Conservation (phyloP, 2,329 filamentous ascomycete genomes). For the Beauveria australis region DNA sequence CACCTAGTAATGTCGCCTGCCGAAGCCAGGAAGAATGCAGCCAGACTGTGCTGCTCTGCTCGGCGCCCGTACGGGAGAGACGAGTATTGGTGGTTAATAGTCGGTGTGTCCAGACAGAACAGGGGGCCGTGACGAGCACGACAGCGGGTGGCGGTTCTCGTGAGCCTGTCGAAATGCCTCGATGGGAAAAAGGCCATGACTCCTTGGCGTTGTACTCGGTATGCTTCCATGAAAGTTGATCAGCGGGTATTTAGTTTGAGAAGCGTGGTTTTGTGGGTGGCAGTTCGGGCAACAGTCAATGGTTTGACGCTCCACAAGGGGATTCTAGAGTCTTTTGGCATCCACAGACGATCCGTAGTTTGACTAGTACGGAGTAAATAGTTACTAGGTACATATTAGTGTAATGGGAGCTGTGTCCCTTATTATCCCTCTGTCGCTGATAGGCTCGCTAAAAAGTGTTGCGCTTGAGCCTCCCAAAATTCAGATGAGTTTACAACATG, state of each 20-base stretch:
- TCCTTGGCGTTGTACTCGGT: not conserved
- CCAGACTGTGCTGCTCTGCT: not conserved
- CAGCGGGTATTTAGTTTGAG: not conserved
- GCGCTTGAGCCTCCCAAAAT: not conserved
- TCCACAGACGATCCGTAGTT: too few relatives aligned
- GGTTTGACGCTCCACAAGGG: not conserved
- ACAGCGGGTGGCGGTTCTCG: not conserved
- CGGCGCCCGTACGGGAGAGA: constrained; percentile 1
- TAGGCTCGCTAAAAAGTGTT: not conserved
- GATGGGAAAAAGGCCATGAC: constrained; percentile 1
- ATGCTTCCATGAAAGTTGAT: constrained; percentile 7
- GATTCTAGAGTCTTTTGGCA: not conserved
- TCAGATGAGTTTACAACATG: not conserved
- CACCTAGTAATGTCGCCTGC: not conserved
- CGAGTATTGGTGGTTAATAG: not conserved
- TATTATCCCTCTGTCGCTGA: not conserved
- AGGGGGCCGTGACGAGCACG: not conserved
- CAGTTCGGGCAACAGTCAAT: constrained; percentile 2
- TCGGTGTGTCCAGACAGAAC: not conserved
- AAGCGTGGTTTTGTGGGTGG: not conserved
- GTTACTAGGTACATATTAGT: too few relatives aligned
- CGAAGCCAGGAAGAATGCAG: not conserved
- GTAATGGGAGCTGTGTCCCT: not conserved
- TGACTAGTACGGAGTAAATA: too few relatives aligned
- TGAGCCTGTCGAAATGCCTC: constrained; percentile 1